Evolutionary conservation across 23 red algal species (phyloP), one percentile per base, ranked within the genome.

Genomic region (Cyanidium caldarium): DNA sequence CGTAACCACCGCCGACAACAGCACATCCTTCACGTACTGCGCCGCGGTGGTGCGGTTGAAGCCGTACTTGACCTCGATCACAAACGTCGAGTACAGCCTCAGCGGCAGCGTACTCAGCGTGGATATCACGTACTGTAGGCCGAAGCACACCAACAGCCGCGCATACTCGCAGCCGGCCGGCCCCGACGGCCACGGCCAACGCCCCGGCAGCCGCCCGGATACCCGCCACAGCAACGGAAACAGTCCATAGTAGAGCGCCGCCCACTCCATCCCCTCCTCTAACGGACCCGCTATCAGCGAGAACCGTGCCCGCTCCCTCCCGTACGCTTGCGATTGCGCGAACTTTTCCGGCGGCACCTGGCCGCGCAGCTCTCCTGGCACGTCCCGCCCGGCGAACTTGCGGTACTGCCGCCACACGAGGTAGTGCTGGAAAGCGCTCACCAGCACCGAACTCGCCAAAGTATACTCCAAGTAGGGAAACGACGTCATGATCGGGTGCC

Each of bases 11-110:
- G 72, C 10, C 34, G 44, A 34, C 42, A 77, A 66, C 23, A 84
- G 0, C 51, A 78, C 36, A 29, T 91, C 86, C 28, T 75, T 67
- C 2, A 91, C 42, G 70, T 76, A 91, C 0, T 58, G 51, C 1
- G 1, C 2, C 12, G 25, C 42, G 13, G 86, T 91, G 42, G 80
- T 83, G 1, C 80, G 79, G 31, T 91, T 91, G 45, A 91, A 91
- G 23, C 79, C 86, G 41, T 78, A 91, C 20, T 65, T 65, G 42
- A 71, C 77, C 42, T 91, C 79, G 23, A 91, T 28, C 33, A 91
- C 70, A 42, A 91, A 91, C 17, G 79, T 91, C 19, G 44, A 73
- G 73, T 91, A 91, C 16, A 91, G 37, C 10, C 72, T 69, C 3
- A 51, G 20, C 0, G 86, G 86, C 65, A 91, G 51, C 17, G 69